Evolutionary conservation across 345 rosid genomes (phyloP).

Genomic region (Brassica incana): DNA sequence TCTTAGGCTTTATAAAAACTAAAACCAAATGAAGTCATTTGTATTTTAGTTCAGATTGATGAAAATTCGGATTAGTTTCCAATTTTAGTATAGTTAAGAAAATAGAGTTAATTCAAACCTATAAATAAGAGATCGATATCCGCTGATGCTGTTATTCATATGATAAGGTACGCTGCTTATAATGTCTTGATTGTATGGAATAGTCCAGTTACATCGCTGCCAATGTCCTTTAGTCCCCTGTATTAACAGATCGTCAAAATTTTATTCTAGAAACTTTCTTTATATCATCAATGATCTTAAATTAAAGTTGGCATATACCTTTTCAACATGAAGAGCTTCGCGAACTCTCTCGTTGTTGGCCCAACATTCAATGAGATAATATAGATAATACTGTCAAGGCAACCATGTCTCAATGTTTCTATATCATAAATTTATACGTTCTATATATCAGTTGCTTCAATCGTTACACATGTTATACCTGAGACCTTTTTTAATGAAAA

Average conservation of each 20-base stretch:
- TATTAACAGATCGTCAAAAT: neutral
- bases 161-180: conserved; percentile 14
- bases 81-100: neutral
- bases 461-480: neutral
- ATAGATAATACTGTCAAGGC: conserved; percentile 25
- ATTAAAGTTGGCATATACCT: conserved; percentile 30
- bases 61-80: neutral
- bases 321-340: conserved; percentile 26
- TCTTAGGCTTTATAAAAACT: neutral
- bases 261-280: neutral
- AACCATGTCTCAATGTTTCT: neutral
- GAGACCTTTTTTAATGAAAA: neutral
- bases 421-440: neutral
- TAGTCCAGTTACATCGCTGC: conserved; percentile 15
- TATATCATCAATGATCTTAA: neutral
- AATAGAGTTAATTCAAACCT: conserved; percentile 10
- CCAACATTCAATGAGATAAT: conserved; percentile 20
- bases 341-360: conserved; percentile 33
- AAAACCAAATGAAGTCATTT: neutral
- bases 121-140: conserved; percentile 26
- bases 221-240: conserved; percentile 29
- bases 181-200: conserved; percentile 11
- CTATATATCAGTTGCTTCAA: neutral
- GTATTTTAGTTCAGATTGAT: neutral
- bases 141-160: conserved; percentile 10